Percentiles rank a stretch among this genome's conserved stretches.
Evolutionary conservation across 2,329 filamentous ascomycete genomes (phyloP).

Genomic region (Colletotrichum nymphaeae): DNA sequence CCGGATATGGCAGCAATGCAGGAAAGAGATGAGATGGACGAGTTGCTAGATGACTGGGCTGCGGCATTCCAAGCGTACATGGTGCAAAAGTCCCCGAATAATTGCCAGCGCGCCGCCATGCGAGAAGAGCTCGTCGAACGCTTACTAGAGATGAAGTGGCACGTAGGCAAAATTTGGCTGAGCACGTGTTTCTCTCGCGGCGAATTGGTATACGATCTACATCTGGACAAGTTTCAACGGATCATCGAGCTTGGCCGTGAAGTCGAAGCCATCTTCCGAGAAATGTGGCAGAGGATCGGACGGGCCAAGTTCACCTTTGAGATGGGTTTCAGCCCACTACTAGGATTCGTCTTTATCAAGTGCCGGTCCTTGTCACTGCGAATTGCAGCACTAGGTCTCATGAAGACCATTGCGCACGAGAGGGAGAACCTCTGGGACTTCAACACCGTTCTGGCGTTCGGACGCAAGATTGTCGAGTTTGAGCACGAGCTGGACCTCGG

Average conservation of each 20-base stretch:
- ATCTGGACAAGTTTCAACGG: constrained; percentile 42
- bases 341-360: constrained; percentile 51
- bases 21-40: constrained; percentile 39
- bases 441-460: constrained; percentile 44
- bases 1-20: constrained; percentile 36
- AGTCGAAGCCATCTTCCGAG: constrained; percentile 27
- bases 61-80: constrained; percentile 38
- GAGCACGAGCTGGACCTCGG: constrained; percentile 49
- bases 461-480: constrained; percentile 48
- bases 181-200: constrained; percentile 41
- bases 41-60: constrained; percentile 44
- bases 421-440: constrained; percentile 53
- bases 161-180: constrained; percentile 48
- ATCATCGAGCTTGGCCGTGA: constrained; percentile 43
- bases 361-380: constrained; percentile 52
- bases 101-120: neutral
- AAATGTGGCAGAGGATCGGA: neutral
- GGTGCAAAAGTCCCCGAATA: neutral
- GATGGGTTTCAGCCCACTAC: constrained; percentile 50
- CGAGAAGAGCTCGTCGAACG: constrained; percentile 30
- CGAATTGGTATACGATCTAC: constrained; percentile 50
- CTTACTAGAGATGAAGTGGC: constrained; percentile 45
- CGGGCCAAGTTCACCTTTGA: constrained; percentile 52
- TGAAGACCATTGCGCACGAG: constrained; percentile 43
- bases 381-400: constrained; percentile 45